Conservation (phyloP, 257 asterid species). For the Parsonsia alboflavescens region DNA sequence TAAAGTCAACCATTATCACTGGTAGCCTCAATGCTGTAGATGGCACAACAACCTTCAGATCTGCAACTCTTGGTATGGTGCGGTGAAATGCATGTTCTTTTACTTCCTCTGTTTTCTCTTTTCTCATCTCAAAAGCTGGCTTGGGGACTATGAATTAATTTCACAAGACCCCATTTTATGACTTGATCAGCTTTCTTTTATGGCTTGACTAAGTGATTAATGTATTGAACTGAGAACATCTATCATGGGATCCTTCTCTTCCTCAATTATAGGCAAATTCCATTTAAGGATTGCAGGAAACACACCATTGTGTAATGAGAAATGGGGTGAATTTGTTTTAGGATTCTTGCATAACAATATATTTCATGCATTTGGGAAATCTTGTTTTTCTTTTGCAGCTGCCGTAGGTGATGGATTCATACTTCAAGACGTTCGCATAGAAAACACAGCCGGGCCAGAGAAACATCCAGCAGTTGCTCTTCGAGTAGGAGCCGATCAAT, state of each 20-base stretch:
- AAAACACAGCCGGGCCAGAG: constrained; percentile 57
- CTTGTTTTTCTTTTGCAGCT: constrained; percentile 32
- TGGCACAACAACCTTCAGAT: constrained; percentile 47
- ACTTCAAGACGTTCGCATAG: constrained; percentile 45
- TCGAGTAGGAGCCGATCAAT: constrained; percentile 47
- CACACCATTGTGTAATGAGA: too few relatives aligned
- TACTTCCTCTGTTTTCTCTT: background rate
- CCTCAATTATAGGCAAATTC: background rate
- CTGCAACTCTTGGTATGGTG: constrained; percentile 48
- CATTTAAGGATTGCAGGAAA: too few relatives aligned
- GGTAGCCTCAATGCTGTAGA: constrained; percentile 41
- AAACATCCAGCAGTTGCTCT: constrained; percentile 70
- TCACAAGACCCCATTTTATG: too few relatives aligned
- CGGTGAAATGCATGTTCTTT: background rate
- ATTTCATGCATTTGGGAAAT: background rate
- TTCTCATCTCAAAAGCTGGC: background rate
- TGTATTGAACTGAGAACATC: too few relatives aligned
- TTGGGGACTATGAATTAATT: too few relatives aligned
- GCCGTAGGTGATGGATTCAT: constrained; percentile 47
- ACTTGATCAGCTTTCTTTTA: too few relatives aligned
- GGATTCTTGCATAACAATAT: too few relatives aligned
- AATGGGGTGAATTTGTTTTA: too few relatives aligned
- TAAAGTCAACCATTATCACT: constrained; percentile 36
- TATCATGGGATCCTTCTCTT: too few relatives aligned
- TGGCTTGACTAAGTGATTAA: too few relatives aligned